Percentiles rank a stretch among this genome's conserved stretches.
phyloP scores from a whole-genome alignment of 1,284 basidiomycete species.

The Trichosporon sp. region DNA sequence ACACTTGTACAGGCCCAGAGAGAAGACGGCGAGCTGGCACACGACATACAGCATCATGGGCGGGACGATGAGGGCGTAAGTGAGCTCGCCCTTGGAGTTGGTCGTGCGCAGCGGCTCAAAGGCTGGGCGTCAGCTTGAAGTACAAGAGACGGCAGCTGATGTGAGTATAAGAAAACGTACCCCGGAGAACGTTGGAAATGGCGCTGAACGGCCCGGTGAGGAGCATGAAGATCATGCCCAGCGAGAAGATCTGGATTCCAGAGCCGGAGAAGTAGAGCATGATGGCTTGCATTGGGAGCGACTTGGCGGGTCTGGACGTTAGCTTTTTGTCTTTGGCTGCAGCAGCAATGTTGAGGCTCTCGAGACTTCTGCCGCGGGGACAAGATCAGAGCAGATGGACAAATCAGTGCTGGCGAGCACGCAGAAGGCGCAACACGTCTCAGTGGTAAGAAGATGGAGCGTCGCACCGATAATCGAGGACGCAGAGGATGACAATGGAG shows the following conservation, averaged over 20 bases:
- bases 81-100: constrained; percentile 20
- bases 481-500: too few relatives aligned
- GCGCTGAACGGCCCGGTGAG: constrained; percentile 75
- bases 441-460: too few relatives aligned
- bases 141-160: neutral
- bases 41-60: constrained; percentile 44
- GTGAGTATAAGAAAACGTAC: constrained; percentile 53
- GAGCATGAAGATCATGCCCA: constrained; percentile 87
- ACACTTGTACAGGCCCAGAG: constrained; percentile 83
- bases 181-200: constrained; percentile 64
- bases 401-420: too few relatives aligned
- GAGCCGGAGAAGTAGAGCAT: constrained; percentile 95
- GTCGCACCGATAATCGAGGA: too few relatives aligned
- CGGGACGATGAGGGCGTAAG: constrained; percentile 31
- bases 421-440: too few relatives aligned
- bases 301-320: constrained; percentile 62
- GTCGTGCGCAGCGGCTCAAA: constrained; percentile 43
- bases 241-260: constrained; percentile 86
- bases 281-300: constrained; percentile 86
- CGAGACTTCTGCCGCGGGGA: too few relatives aligned
- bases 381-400: too few relatives aligned
- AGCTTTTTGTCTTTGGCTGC: neutral
- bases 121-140: constrained; percentile 22
- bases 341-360: too few relatives aligned
- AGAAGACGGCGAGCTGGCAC: constrained; percentile 52